Conservation (phyloP, 2,329 filamentous ascomycete species). For the Ascochyta viciae-villosae region DNA sequence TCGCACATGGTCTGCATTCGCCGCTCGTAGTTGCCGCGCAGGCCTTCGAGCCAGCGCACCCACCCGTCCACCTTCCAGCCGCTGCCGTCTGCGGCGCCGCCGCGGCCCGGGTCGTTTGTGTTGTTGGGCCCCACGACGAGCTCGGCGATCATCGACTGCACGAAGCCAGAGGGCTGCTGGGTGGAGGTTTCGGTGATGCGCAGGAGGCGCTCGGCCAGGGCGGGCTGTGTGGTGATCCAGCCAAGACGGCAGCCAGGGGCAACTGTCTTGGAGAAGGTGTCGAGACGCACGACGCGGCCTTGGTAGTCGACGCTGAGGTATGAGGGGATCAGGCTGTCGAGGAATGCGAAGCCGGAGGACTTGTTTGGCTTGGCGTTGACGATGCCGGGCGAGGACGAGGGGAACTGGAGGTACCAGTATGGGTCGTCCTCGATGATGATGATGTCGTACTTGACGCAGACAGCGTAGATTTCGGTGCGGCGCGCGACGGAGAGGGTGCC, state of each 20-base stretch:
- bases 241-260: constrained; percentile 89
- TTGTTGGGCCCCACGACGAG: constrained; percentile 75
- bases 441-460: constrained; percentile 85
- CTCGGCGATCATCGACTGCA: constrained; percentile 81
- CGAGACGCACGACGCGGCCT: constrained; percentile 85
- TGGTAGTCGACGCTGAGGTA: constrained; percentile 83
- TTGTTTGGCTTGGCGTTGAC: constrained; percentile 52
- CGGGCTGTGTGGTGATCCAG: constrained; percentile 87
- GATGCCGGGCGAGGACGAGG: constrained; percentile 64
- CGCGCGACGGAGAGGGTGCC: constrained; percentile 76
- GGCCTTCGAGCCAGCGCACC: constrained; percentile 88
- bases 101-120: constrained; percentile 54
- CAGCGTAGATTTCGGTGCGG: constrained; percentile 77
- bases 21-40: constrained; percentile 82
- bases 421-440: constrained; percentile 94
- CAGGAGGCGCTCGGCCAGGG: constrained; percentile 73
- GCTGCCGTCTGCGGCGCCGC: constrained; percentile 59
- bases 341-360: constrained; percentile 73
- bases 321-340: constrained; percentile 83
- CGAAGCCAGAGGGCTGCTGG: constrained; percentile 87
- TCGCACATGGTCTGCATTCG: constrained; percentile 83
- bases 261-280: constrained; percentile 93
- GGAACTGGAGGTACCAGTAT: constrained; percentile 94
- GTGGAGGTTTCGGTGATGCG: constrained; percentile 80
- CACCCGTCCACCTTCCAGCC: constrained; percentile 85